Conservation (phyloP, 148 eudicot genomes). For the Polygonum maritimum region DNA sequence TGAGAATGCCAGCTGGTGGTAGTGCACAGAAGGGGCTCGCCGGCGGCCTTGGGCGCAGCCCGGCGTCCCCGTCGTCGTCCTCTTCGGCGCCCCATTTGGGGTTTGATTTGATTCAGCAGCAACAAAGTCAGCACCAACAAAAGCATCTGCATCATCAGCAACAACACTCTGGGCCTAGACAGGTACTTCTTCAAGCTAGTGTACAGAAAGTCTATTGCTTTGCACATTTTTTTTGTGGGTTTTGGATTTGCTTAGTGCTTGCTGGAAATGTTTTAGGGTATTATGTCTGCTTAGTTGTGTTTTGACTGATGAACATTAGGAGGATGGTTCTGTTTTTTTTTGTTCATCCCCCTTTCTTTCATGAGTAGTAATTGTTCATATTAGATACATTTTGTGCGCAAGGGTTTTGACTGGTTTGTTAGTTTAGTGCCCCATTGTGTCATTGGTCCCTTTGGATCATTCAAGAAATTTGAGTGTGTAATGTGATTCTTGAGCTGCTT, state of each 20-base stretch:
- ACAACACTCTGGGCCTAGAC: too few species aligned
- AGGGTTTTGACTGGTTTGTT: neutral
- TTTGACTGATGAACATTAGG: neutral
- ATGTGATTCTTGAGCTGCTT: neutral
- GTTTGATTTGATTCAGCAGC: constrained; percentile 59
- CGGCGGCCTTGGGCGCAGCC: constrained; percentile 50
- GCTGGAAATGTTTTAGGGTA: neutral
- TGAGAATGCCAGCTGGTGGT: constrained; percentile 77
- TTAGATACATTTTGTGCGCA: neutral
- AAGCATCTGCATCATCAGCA: neutral
- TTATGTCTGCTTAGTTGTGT: neutral
- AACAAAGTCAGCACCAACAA: constrained; percentile 35
- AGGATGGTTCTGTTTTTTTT: neutral
- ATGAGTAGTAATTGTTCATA: neutral
- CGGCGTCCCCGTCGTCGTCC: constrained; percentile 76
- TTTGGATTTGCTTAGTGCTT: neutral
- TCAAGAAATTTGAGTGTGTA: neutral
- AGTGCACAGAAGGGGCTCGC: constrained; percentile 53
- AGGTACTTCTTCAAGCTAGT: neutral
- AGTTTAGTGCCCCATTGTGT: neutral
- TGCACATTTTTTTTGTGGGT: neutral
- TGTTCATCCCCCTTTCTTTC: neutral
- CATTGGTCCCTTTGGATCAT: neutral
- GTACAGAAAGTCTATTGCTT: neutral
- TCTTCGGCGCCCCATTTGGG: constrained; percentile 63